Base-by-base conservation (phyloP, 352 stramenopile genomes). In the Pythium chondricola region DNA sequence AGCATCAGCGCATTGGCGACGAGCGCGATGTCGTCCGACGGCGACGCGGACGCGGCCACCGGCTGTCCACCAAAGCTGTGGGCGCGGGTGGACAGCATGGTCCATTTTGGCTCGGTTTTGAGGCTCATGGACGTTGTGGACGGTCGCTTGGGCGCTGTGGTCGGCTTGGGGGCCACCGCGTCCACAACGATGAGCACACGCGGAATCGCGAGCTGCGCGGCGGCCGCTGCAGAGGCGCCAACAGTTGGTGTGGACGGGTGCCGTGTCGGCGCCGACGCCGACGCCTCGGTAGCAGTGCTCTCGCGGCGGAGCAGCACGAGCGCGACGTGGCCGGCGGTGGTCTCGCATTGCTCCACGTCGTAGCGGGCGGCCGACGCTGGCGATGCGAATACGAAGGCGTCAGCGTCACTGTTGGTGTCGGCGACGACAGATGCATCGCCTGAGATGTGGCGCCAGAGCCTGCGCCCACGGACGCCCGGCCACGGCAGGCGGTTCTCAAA, bases 111-210 rank as follows among this genome's bases (percentile, higher is more conserved):
- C 58, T 64, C 43, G 11, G 17, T 20, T 11, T 33, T 33, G 29
- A 33, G 29, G 22, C 18, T 20, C 32, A 37, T 35, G 30, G 49
- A 7, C 20, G 30, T 29, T 6, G 31, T 22, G 22, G 32, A 38
- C 8, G 45, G 31, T 11, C 43, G 38, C 21, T 52, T n/a, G n/a
- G 41, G 44, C 11, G 62, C 39, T 2, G 62, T 39, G 10, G 48
- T 31, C 8, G 43, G 53, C 17, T 50, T 63, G 32, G 75, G 78
- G 11, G 80, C 77, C 7, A 92, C 58, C 10, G 81, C 81, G 42
- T 92, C 81, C 31, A 92, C 45, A 18, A 90, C 81, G 58, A 75
- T 88, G 4, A 92, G 70, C 22, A 92, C 78, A 22, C 67, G 67
- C 18, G 70, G 45, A 10, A 48, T 44, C 24, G 48, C 43, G 42